Evolutionary conservation across 148 eudicot genomes (phyloP), one percentile per base, ranked within the genome.

Genomic region (Rheum nobile): DNA sequence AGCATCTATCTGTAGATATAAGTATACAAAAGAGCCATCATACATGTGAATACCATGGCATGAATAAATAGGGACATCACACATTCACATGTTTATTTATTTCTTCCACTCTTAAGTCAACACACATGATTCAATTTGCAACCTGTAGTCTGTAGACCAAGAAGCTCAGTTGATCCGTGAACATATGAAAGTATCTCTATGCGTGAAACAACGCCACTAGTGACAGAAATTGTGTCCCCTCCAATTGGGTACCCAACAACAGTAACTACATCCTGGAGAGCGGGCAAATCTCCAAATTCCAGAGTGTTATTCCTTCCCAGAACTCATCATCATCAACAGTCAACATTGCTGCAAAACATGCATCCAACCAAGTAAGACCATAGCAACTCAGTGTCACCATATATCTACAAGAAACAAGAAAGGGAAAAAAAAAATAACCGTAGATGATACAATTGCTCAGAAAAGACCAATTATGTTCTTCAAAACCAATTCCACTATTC

Each of bases 121-220:
- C 38, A 65, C 31, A 55, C 8, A 71, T 0, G 9, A 38, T 21
- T 32, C 73, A 21, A 41, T 35, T 14, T 19, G 59, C 19, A 59
- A 81, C 87, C 84, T 84, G 87, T n/a, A n/a, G n/a, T n/a, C n/a
- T n/a, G n/a, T 73, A 84, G 70, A 13, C 83, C 87, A 29, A 84
- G 85, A 73, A 85, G 85, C 77, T 85, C 88, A 19, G 85, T 78
- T 32, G 85, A 82, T 24, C 85, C 85, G 74, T 82, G 83, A 57
- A 74, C 88, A 76, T 85, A 85, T 24, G 88, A 85, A 72, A 76
- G 74, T 55, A 82, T 80, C 72, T 82, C 83, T 17, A 85, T 80
- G 54, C 82, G 83, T 3, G 85, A 85, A 16, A 85, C 87, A 28
- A 85, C 85, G 28, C 87, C 85, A 75, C 82, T 80, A 21, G 87